Base-by-base conservation (phyloP, 768 basidiomycete genomes). In the Collybia nuda region DNA sequence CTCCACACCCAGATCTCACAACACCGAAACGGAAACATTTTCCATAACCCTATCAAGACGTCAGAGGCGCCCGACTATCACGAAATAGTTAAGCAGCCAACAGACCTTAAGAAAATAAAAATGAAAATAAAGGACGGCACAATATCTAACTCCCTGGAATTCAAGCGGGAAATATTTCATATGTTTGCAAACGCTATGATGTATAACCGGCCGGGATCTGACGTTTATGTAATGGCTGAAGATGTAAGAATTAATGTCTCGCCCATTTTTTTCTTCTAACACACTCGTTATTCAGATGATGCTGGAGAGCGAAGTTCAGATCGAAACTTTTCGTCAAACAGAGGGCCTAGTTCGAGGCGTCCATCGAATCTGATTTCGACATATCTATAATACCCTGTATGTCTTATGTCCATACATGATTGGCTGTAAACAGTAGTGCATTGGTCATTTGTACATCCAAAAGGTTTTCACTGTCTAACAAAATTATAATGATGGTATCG, bases 111-210 rank as follows among this genome's bases (percentile, higher is more conserved):
- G 68, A 95, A 90, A 0, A 90, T 98, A 64, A 92, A 93, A 66
- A 73, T 73, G n/a, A 81, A 79, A 55, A 84, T 96, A 50, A 90
- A 88, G 59, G 92, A 95, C 58, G 93, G 93, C 0, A 54, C 80
- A 2, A 93, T 97, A 41, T 72, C 79, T 3, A 92, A 81, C 56
- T 89, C 91, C 1, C 76, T 87, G 26, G 93, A 98, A 63, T 97
- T 88, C 60, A 89, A 95, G 63, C 77, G 93, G 55, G 96, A 97
- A 59, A 81, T 95, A 8, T 87, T 84, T 62, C 75, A 97, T 54
- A 96, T 98, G 88, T 96, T 97, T 67, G 90, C 93, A 6, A 98
- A 98, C 66, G 91, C 96, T 4, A 87, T 96, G 84, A 93, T 98
- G 89, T 98, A 93, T 66, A 98, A 98, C 56, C 75, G 86, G 41